These are phyloP conservation scores for Starmerella stigmatis DNA, from an alignment of 805 yeast species.

Conservation along the genomic window DNA sequence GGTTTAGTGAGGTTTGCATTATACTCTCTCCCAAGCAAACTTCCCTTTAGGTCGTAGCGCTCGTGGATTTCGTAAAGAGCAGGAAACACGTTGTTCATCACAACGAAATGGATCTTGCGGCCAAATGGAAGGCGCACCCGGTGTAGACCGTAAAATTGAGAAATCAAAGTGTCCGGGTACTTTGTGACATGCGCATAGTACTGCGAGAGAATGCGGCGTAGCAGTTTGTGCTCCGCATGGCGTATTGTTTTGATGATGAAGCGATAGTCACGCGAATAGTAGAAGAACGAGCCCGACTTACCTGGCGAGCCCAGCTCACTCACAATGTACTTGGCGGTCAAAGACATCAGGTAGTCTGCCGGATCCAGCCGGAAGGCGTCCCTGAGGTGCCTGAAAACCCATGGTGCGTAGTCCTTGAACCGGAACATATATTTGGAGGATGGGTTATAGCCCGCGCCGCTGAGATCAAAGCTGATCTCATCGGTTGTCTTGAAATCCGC, in stretches of 20 bases:
- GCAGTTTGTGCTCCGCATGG: slow-evolving; percentile 79
- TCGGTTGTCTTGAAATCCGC: slow-evolving; percentile 62
- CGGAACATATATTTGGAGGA: slow-evolving; percentile 92
- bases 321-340: slow-evolving; percentile 85
- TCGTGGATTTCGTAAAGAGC: slow-evolving; percentile 78
- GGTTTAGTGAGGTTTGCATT: slow-evolving; percentile 21
- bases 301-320: slow-evolving; percentile 94
- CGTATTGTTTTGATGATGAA: slow-evolving; percentile 94
- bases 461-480: slow-evolving; percentile 72
- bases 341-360: slow-evolving; percentile 84
- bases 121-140: slow-evolving; percentile 79
- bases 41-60: slow-evolving; percentile 88
- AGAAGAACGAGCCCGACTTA: slow-evolving; percentile 91
- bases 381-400: slow-evolving; percentile 80
- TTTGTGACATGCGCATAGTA: slow-evolving; percentile 71
- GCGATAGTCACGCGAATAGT: slow-evolving; percentile 85
- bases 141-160: slow-evolving; percentile 95
- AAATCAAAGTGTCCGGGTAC: slow-evolving; percentile 78
- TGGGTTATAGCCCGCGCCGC: slow-evolving; percentile 81
- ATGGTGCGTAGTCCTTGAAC: slow-evolving; percentile 92
- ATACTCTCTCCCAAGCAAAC: slow-evolving; percentile 62
- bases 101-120: slow-evolving; percentile 80
- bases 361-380: slow-evolving; percentile 78
- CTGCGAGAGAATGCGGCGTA: slow-evolving; percentile 59
- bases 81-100: slow-evolving; percentile 95